These are phyloP conservation scores for Apophysomyces elegans DNA, from an alignment of 371 early-diverging fungal genomes.

Conservation along the genomic window DNA sequence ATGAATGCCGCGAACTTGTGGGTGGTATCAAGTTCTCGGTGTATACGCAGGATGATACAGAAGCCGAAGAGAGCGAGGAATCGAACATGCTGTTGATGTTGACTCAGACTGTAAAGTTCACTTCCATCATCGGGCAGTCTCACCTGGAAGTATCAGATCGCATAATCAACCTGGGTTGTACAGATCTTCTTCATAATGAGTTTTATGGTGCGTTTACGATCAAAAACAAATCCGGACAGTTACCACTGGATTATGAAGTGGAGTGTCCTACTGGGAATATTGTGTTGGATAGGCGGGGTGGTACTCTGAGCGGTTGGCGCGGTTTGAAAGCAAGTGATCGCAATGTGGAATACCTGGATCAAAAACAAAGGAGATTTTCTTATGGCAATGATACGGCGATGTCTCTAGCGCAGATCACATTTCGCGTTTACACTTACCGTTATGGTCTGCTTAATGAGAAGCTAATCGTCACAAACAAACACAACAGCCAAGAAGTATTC, in stretches of 20 bases:
- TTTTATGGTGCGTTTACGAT: slow-evolving; percentile 68
- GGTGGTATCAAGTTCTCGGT: slow-evolving; percentile 84
- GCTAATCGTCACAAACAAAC: slow-evolving; percentile 68
- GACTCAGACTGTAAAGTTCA: slow-evolving; percentile 82
- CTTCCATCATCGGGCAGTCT: slow-evolving; percentile 82
- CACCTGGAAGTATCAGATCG: slow-evolving; percentile 69
- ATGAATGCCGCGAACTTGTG: slow-evolving; percentile 74
- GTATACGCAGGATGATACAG: slow-evolving; percentile 51
- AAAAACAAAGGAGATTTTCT: slow-evolving; percentile 16
- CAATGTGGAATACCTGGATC: slow-evolving; percentile 19
- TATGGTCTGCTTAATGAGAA: slow-evolving; percentile 69
- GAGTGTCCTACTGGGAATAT: slow-evolving; percentile 64
- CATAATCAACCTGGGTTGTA: slow-evolving; percentile 62
- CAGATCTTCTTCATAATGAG: slow-evolving; percentile 52
- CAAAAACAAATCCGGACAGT: slow-evolving; percentile 64
- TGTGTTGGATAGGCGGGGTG: slow-evolving; percentile 60
- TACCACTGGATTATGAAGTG: slow-evolving; percentile 69
- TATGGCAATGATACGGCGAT: slow-evolving; percentile 22
- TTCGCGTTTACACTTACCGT: slow-evolving; percentile 59
- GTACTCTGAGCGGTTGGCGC: slow-evolving; percentile 64
- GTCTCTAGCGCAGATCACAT: slow-evolving; percentile 60
- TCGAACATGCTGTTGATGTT: slow-evolving; percentile 42
- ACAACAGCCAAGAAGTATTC: slow-evolving; percentile 71
- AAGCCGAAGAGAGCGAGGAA: slow-evolving; percentile 18
- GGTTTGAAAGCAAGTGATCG: slow-evolving; percentile 30